These are phyloP conservation scores for Medicago arabica DNA, from an alignment of 306 rosid species.

Conservation along the genomic window DNA sequence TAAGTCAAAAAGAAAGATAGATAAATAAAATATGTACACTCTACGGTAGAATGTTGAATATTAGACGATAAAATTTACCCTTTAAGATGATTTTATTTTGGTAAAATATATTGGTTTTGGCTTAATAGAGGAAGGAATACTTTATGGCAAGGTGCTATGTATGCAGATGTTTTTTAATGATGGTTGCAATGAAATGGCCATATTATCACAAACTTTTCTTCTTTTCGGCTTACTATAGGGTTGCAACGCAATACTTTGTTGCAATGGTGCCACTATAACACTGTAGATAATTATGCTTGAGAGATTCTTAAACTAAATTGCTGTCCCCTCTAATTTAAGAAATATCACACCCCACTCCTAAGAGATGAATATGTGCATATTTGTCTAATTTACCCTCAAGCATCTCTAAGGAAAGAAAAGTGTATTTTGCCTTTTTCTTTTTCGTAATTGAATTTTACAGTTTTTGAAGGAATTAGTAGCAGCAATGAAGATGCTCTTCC, in stretches of 20 bases:
- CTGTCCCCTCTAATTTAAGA: too few relatives aligned
- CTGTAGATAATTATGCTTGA: neutral
- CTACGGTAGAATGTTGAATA: neutral
- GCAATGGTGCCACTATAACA: neutral
- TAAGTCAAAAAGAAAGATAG: conserved; percentile 48
- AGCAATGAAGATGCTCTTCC: neutral
- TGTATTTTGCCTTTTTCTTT: too few relatives aligned
- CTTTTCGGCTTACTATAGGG: neutral
- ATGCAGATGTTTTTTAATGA: neutral
- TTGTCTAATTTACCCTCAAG: too few relatives aligned
- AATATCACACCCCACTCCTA: too few relatives aligned
- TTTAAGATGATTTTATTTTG: conserved; percentile 16
- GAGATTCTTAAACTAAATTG: neutral
- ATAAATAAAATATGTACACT: neutral
- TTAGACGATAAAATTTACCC: neutral
- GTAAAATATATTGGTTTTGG: conserved; percentile 5
- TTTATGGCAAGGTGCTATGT: neutral
- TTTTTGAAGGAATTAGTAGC: too few relatives aligned
- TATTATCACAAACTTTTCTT: neutral
- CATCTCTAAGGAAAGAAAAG: too few relatives aligned
- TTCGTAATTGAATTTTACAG: too few relatives aligned
- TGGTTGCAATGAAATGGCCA: neutral
- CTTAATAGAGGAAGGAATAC: neutral
- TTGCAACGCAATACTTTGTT: neutral
- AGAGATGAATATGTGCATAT: neutral